Percentiles rank a stretch among this genome's conserved stretches.
Evolutionary conservation across 202 grass and related monocot genomes (phyloP).

Genomic region (Schoenoplectus triqueter): DNA sequence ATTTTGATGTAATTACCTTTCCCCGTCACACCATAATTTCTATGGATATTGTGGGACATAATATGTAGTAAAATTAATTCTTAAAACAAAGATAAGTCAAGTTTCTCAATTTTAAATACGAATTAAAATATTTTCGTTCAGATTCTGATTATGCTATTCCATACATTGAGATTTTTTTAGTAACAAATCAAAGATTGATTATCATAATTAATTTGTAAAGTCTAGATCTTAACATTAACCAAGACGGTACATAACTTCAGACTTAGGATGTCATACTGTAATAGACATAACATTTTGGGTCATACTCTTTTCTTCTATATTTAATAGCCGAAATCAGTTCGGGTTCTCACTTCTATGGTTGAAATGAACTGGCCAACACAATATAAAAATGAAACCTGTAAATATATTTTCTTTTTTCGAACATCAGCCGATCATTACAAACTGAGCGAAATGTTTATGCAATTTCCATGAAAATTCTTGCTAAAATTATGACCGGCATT

Average conservation of each 20-base stretch:
- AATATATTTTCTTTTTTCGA: too few species aligned
- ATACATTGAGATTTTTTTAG: too few species aligned
- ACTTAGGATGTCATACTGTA: neutral
- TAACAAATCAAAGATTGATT: too few species aligned
- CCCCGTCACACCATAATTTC: neutral
- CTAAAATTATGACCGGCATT: neutral
- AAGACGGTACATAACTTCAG: neutral
- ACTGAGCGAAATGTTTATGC: too few species aligned
- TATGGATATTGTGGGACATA: neutral
- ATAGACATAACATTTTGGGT: neutral
- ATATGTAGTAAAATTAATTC: neutral
- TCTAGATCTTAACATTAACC: neutral
- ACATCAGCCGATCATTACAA: too few species aligned
- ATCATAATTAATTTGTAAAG: neutral
- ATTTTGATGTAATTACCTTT: neutral
- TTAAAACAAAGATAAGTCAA: neutral
- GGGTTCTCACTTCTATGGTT: neutral
- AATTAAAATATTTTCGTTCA: neutral
- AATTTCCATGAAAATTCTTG: constrained; percentile 1
- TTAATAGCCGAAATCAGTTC: neutral
- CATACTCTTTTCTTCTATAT: neutral
- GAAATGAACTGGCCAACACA: neutral
- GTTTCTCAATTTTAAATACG: neutral
- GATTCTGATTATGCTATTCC: neutral
- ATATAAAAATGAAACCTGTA: neutral